A percentile compares a stretch with the other conserved stretches of the same genome.
phyloP scores from a whole-genome alignment of 169 alveolate genomes.

The Eimeria zaria region DNA sequence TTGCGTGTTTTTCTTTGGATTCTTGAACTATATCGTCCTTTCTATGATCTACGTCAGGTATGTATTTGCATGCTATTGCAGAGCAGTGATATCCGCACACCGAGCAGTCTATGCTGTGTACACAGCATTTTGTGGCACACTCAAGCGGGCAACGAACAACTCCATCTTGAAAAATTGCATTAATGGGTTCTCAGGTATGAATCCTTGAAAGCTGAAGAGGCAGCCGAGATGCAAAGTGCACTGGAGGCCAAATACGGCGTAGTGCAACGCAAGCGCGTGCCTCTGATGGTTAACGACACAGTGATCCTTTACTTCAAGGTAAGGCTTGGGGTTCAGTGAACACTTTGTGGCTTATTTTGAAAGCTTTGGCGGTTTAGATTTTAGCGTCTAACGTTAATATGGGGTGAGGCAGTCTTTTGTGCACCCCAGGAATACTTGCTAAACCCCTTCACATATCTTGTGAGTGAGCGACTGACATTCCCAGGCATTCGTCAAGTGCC shows the following conservation, averaged over 20 bases:
- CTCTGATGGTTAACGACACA: conserved; percentile 65
- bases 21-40: conserved; percentile 62
- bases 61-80: neutral
- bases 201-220: conserved; percentile 72
- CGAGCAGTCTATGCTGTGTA: neutral
- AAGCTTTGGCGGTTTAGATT: neutral
- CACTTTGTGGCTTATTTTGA: neutral
- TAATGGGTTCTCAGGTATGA: conserved; percentile 10
- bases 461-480: neutral
- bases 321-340: neutral
- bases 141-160: neutral
- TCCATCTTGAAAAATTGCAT: neutral
- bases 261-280: conserved; percentile 59
- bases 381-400: neutral
- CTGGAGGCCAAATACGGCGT: conserved; percentile 74
- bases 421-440: neutral
- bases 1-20: conserved; percentile 44
- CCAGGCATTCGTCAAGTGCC: conserved; percentile 78
- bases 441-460: neutral
- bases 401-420: neutral
- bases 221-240: conserved; percentile 55
- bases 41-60: conserved; percentile 67
- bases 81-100: neutral
- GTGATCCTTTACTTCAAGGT: conserved; percentile 69
- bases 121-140: neutral